These are phyloP conservation scores for Kodamaea laetipori DNA, from an alignment of 805 yeast species.

Conservation along the genomic window DNA sequence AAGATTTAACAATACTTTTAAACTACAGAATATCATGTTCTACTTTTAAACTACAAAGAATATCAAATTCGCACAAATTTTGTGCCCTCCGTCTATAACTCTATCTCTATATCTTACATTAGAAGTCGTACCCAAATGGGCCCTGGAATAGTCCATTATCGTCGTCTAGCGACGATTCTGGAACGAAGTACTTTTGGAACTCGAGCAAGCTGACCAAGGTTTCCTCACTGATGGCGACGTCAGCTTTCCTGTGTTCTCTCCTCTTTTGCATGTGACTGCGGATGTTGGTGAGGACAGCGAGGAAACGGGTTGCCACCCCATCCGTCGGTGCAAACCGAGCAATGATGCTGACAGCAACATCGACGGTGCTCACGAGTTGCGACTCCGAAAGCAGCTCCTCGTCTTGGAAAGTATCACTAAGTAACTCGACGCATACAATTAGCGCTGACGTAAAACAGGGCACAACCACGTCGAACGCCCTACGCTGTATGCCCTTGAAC, in stretches of 20 bases:
- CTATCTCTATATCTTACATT: not conserved
- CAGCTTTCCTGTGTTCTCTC: not conserved
- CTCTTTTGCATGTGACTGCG: not conserved
- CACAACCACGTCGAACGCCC: slow-evolving; percentile 19
- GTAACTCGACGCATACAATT: slow-evolving; percentile 13
- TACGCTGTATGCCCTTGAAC: slow-evolving; percentile 9
- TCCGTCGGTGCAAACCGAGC: slow-evolving; percentile 15
- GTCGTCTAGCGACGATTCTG: slow-evolving; percentile 7
- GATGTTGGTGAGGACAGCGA: not conserved
- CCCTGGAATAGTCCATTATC: slow-evolving; percentile 1
- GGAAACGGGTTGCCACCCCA: slow-evolving; percentile 10
- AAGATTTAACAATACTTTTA: too few relatives aligned
- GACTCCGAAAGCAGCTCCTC: slow-evolving; percentile 4
- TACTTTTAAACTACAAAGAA: too few relatives aligned
- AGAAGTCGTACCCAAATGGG: slow-evolving; percentile 6
- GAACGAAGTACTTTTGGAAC: slow-evolving; percentile 24
- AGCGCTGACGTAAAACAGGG: slow-evolving; percentile 20
- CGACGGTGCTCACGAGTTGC: slow-evolving; percentile 15
- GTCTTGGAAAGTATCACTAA: not conserved
- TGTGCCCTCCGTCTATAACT: not conserved
- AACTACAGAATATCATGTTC: too few relatives aligned
- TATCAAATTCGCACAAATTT: not conserved
- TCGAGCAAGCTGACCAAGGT: slow-evolving; percentile 14
- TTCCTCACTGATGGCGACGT: slow-evolving; percentile 4
- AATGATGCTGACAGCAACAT: slow-evolving; percentile 15